A percentile compares a stretch with the other conserved stretches of the same genome.
These are phyloP conservation scores for Cardiospermum halicacabum DNA, from an alignment of 345 rosid species.

Conservation along the genomic window DNA sequence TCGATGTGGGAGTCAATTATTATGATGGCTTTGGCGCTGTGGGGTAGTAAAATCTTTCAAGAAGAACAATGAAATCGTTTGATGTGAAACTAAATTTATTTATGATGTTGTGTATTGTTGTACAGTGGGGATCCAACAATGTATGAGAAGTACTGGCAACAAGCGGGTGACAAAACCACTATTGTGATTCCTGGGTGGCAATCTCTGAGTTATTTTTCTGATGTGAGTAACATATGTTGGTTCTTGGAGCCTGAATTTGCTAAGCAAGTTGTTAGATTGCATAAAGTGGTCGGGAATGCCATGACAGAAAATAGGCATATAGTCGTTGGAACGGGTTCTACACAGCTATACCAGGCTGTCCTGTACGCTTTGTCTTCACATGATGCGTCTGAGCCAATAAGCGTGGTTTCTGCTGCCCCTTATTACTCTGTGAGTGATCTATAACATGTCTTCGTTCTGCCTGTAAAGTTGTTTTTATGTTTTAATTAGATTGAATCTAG, in stretches of 20 bases:
- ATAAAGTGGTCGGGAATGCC: slow-evolving; percentile 75
- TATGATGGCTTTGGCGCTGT: background rate
- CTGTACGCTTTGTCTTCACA: slow-evolving; percentile 68
- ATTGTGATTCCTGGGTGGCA: slow-evolving; percentile 87
- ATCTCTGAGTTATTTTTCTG: slow-evolving; percentile 79
- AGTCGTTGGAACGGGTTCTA: slow-evolving; percentile 90
- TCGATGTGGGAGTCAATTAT: too few species aligned
- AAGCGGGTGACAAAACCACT: slow-evolving; percentile 62
- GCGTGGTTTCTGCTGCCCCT: slow-evolving; percentile 81
- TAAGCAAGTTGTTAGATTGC: slow-evolving; percentile 56
- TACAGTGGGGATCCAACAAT: slow-evolving; percentile 93
- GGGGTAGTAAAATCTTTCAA: background rate
- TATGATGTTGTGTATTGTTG: slow-evolving; percentile 6
- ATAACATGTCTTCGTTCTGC: slow-evolving; percentile 3
- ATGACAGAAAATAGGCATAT: slow-evolving; percentile 55
- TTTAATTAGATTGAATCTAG: background rate
- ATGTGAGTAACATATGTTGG: slow-evolving; percentile 67
- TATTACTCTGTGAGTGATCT: slow-evolving; percentile 62
- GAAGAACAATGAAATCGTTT: background rate
- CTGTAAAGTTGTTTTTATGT: background rate
- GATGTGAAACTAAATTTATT: background rate
- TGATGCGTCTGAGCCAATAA: slow-evolving; percentile 51
- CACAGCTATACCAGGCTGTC: slow-evolving; percentile 83
- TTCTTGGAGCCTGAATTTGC: slow-evolving; percentile 78
- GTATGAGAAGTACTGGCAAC: slow-evolving; percentile 72